Base-by-base conservation (phyloP, 345 rosid species). In the Aquilaria malaccensis region DNA sequence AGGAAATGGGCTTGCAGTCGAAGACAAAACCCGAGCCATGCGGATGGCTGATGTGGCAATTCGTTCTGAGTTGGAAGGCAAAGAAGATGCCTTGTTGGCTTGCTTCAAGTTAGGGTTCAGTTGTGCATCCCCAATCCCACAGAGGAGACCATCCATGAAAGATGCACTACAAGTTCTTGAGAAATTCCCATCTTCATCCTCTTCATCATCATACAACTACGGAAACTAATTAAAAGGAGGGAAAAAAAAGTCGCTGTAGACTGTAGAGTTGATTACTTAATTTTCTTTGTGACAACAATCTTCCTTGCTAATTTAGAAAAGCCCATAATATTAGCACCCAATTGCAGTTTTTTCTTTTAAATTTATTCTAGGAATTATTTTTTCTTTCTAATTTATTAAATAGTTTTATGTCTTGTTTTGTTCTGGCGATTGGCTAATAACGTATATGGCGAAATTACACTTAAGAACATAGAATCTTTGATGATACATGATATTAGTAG, bases 131-230 rank as follows among this genome's bases (percentile, higher is more conserved):
- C 96, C 88, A 4, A 15, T 83, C 31, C 84, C 97, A 12, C 97
- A 87, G 30, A 87, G 79, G 81, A 94, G 99, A 72, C 99, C 97
- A 2, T 11, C 76, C 10, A 86, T 94, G 79, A 94, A 86, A 77
- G 96, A 94, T 63, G 90, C 72, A 13, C 62, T 86, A 0, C 96
- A 87, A 70, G 78, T 84, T 37, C 79, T 94, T 3, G 99, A 90
- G 30, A 90, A 83, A 67, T 54, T 90, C 50, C 83, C 96, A 7
- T 45, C 66, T 22, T 58, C 80, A 6, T 45, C 77, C 7, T 64
- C 80, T 15, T 59, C 75, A 55, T 65, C 78, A 1, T 66, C 82
- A 9, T 69, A 65, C 51, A 60, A 67, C 32, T 72, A 76, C 50
- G 81, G 72, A 50, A 75, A 72, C 60, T 76, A 54, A 74, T 67